These are phyloP conservation scores for Aspergillus puulaauensis DNA, from an alignment of 2,329 filamentous ascomycete species.

Conservation along the genomic window DNA sequence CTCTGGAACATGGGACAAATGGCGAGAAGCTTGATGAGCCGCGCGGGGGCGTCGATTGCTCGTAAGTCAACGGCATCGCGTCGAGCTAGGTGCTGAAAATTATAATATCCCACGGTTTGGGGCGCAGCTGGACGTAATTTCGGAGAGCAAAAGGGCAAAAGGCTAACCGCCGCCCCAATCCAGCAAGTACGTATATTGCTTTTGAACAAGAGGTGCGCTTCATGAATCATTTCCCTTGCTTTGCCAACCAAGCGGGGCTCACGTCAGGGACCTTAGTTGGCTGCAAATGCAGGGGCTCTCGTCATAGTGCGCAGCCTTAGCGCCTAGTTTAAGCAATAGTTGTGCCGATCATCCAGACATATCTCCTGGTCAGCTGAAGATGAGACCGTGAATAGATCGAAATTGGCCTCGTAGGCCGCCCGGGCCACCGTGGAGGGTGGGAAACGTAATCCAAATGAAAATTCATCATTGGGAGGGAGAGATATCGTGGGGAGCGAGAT, in stretches of 20 bases:
- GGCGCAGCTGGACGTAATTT: constrained; percentile 1
- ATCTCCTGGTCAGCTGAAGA: neutral
- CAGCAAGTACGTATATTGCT: constrained; percentile 10
- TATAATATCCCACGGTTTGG: neutral
- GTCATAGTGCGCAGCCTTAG: neutral
- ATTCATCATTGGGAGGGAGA: neutral
- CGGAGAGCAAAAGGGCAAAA: neutral
- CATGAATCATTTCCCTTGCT: neutral
- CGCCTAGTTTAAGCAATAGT: neutral
- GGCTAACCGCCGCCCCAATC: neutral
- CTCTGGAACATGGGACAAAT: constrained; percentile 15
- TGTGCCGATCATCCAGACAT: neutral
- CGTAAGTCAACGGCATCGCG: neutral
- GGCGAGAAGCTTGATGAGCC: constrained; percentile 9
- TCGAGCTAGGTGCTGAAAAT: neutral
- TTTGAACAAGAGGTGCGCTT: constrained; percentile 1
- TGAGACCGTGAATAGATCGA: neutral
- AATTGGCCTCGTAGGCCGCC: neutral
- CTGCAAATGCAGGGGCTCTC: neutral
- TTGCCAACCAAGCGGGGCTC: neutral
- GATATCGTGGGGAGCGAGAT: constrained; percentile 6
- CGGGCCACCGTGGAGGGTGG: neutral
- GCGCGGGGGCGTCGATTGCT: neutral
- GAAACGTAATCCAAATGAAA: constrained; percentile 2
- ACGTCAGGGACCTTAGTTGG: neutral